phyloP scores from a whole-genome alignment of 148 eudicot genomes.

The Heliosperma pusillum region DNA sequence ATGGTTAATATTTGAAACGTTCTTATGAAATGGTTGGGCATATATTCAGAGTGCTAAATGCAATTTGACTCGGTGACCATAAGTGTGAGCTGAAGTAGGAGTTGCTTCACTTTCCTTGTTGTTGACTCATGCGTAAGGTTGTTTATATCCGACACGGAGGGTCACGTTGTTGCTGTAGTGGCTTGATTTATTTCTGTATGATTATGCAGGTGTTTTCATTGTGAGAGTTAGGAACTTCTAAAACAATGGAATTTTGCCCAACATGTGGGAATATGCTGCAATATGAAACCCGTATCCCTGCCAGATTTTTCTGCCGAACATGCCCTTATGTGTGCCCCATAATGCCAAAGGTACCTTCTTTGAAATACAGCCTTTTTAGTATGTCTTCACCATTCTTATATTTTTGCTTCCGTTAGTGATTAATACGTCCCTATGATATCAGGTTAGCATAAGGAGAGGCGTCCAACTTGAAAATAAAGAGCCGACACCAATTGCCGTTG shows the following conservation, averaged over 20 bases:
- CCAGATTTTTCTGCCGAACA: slow-evolving; percentile 56
- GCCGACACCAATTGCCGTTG: slow-evolving; percentile 44
- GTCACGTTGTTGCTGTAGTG: too few relatives aligned
- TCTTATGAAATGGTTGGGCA: too few relatives aligned
- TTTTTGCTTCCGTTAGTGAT: not conserved
- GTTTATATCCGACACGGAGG: too few relatives aligned
- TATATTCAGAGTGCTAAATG: too few relatives aligned
- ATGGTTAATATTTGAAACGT: too few relatives aligned
- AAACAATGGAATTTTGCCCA: slow-evolving; percentile 79
- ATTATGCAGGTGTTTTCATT: too few relatives aligned
- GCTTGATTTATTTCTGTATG: too few relatives aligned
- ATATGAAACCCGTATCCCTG: slow-evolving; percentile 45
- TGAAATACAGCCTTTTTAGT: not conserved
- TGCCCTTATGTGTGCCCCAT: slow-evolving; percentile 59
- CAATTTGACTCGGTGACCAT: too few relatives aligned
- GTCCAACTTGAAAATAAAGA: slow-evolving; percentile 47
- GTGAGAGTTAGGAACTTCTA: too few relatives aligned
- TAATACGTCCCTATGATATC: slow-evolving; percentile 1
- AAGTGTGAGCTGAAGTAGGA: too few relatives aligned
- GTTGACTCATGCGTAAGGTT: too few relatives aligned
- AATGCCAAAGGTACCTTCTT: slow-evolving; percentile 40
- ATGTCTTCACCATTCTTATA: not conserved
- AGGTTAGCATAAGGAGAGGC: slow-evolving; percentile 61
- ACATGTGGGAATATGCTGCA: slow-evolving; percentile 64
- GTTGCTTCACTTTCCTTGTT: too few relatives aligned